Conservation (phyloP, 2,329 filamentous ascomycete species). For the Aspergillus sp. region DNA sequence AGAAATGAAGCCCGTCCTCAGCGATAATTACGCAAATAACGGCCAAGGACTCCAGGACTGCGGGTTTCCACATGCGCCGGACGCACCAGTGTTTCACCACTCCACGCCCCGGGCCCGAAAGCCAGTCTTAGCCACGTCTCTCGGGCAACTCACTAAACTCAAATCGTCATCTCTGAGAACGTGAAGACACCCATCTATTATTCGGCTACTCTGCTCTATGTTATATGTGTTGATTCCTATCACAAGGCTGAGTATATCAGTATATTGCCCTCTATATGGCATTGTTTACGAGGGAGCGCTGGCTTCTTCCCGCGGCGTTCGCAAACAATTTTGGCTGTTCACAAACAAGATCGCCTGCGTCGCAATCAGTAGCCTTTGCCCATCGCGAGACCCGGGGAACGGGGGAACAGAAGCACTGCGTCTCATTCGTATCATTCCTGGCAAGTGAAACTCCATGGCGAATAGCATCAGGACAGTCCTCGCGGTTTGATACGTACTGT, state of each 20-base stretch:
- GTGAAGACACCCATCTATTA: not conserved
- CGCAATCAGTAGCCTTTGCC: not conserved
- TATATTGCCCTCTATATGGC: slow-evolving; percentile 10
- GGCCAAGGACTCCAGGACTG: slow-evolving; percentile 15
- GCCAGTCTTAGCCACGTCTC: slow-evolving; percentile 21
- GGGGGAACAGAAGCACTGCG: not conserved
- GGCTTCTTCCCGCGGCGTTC: not conserved
- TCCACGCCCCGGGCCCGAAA: not conserved
- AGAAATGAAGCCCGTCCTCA: not conserved
- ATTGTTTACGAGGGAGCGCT: not conserved
- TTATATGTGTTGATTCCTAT: not conserved
- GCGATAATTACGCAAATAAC: slow-evolving; percentile 9
- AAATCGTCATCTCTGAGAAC: not conserved
- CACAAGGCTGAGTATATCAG: not conserved
- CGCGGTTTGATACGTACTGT: slow-evolving; percentile 4
- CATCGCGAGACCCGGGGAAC: not conserved
- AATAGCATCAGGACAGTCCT: not conserved
- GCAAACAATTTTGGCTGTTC: not conserved
- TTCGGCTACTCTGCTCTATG: slow-evolving; percentile 5
- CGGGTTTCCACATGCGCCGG: slow-evolving; percentile 22
- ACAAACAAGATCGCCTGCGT: not conserved
- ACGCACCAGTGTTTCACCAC: slow-evolving; percentile 32
- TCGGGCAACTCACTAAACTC: slow-evolving; percentile 20
- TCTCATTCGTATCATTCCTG: slow-evolving; percentile 1
- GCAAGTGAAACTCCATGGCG: not conserved